A percentile compares a stretch with the other conserved stretches of the same genome.
Conservation (phyloP, 2,329 filamentous ascomycete species). For the Magnaporthiopsis poae region DNA sequence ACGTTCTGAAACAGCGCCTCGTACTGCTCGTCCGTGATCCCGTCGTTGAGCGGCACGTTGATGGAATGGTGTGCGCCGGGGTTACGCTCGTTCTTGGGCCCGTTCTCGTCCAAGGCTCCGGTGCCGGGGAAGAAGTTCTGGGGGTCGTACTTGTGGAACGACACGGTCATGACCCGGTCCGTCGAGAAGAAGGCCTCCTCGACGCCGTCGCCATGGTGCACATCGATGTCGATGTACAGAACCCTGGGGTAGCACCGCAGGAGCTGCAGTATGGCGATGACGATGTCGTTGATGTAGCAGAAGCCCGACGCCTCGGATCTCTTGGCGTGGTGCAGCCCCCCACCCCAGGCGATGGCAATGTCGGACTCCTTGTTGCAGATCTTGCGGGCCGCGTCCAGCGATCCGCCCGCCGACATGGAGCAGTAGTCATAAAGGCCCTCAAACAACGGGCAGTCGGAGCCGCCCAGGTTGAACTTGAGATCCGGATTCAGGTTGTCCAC, state of each 20-base stretch:
- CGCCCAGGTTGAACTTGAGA: conserved; percentile 72
- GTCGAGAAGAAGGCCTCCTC: conserved; percentile 79
- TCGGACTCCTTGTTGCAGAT: conserved; percentile 78
- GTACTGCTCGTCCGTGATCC: conserved; percentile 86
- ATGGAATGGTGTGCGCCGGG: conserved; percentile 80
- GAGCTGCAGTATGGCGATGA: conserved; percentile 82
- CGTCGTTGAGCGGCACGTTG: conserved; percentile 83
- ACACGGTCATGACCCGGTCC: conserved; percentile 78
- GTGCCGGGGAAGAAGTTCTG: conserved; percentile 80
- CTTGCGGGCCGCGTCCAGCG: conserved; percentile 81
- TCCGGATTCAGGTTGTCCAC: conserved; percentile 54
- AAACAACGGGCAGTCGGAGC: conserved; percentile 92
- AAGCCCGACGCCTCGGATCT: conserved; percentile 89
- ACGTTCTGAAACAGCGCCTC: conserved; percentile 73
- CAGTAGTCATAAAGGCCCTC: conserved; percentile 94
- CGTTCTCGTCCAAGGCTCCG: conserved; percentile 76
- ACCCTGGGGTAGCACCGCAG: conserved; percentile 74
- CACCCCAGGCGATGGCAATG: conserved; percentile 96
- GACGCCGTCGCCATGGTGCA: conserved; percentile 77
- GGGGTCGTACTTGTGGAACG: conserved; percentile 92
- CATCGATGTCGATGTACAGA: conserved; percentile 85
- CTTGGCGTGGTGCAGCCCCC: conserved; percentile 91
- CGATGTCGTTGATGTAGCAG: conserved; percentile 98
- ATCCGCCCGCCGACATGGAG: conserved; percentile 82
- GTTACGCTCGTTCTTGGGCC: conserved; percentile 72